Evolutionary conservation across 495 filamentous ascomycete species (phyloP), one percentile per base, ranked within the genome.

Genomic region (Podospora fimiseda): DNA sequence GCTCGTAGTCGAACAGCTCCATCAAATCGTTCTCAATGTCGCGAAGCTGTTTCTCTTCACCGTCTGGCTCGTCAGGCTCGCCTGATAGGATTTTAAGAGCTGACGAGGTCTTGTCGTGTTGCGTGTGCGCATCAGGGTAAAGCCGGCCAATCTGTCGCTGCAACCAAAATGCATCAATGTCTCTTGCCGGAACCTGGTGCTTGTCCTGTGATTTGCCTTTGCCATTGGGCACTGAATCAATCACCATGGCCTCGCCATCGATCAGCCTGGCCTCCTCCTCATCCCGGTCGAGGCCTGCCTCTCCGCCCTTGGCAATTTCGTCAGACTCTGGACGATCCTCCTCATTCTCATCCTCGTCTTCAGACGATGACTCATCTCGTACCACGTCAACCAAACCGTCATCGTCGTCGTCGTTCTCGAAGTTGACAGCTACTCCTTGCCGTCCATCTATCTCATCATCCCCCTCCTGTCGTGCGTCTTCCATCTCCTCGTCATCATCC

Each of bases 11-110:
- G 56, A 99, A 95, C 0, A 97, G 80, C 61, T 96, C 94, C 85
- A 96, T 96, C 46, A 99, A 73, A 48, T 97, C 94, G 63, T 99
- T 99, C 65, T 99, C 93, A 55, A 96, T 89, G 57, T 99, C 92
- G 56, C 91, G 84, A 18, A 95, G 72, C 9, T 86, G 78, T 60
- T 83, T 88, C 58, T 91, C 88, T 50, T 90, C 84, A 9, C 84
- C 86, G 15, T 68, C 73, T 13, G 72, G 69, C 57, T 94, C 86
- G 27, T 94, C 90, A 1, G 82, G 75, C 22, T 81, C 74, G 3
- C 84, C 88, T 24, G 82, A 82, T 16, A 99, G 75, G 38, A 93
- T 91, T 24, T 87, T 81, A 16, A 97, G 75, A 0, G 88, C 90
- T 55, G 86, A 75, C 41, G 80, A 74, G 1, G 93, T 89, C 68